Evolutionary conservation across 257 asterid genomes (phyloP).

Genomic region (Rehmannia glutinosa): DNA sequence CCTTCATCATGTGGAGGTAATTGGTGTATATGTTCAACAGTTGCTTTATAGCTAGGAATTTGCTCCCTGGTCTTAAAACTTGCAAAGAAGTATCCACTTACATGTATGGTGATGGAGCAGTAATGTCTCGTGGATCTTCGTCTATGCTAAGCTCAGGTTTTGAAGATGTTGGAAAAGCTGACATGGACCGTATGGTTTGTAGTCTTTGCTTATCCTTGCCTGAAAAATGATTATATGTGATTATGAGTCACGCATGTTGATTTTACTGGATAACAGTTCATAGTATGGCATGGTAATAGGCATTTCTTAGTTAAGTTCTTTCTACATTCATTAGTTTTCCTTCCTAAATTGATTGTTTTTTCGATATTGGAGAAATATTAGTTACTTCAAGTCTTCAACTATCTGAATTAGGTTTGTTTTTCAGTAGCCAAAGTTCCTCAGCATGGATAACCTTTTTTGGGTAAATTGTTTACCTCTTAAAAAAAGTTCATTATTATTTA

Average conservation of each 20-base stretch:
- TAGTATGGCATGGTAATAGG: not conserved
- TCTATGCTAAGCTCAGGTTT: conserved; percentile 33
- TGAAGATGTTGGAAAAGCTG: conserved; percentile 52
- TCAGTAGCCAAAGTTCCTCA: not conserved
- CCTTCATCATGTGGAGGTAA: conserved; percentile 17
- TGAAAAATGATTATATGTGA: not conserved
- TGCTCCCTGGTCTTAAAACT: conserved; percentile 88
- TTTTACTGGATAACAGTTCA: not conserved
- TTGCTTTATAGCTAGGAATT: conserved; percentile 87
- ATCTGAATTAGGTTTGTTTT: not conserved
- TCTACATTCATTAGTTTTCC: no score
- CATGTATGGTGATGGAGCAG: conserved; percentile 65
- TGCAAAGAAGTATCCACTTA: conserved; percentile 77
- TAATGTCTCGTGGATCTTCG: conserved; percentile 45
- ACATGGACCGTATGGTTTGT: conserved; percentile 60
- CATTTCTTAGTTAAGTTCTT: not conserved
- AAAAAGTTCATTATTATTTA: not conserved
- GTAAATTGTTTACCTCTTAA: no score
- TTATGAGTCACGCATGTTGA: not conserved
- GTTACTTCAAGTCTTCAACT: no score
- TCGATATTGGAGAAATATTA: conserved; percentile 5
- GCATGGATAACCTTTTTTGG: no score
- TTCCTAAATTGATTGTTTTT: not conserved
- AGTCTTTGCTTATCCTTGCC: conserved; percentile 20
- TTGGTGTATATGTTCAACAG: conserved; percentile 36